These are phyloP conservation scores for Fusarium gaditjirri DNA, from an alignment of 2,329 filamentous ascomycete genomes.

Conservation along the genomic window DNA sequence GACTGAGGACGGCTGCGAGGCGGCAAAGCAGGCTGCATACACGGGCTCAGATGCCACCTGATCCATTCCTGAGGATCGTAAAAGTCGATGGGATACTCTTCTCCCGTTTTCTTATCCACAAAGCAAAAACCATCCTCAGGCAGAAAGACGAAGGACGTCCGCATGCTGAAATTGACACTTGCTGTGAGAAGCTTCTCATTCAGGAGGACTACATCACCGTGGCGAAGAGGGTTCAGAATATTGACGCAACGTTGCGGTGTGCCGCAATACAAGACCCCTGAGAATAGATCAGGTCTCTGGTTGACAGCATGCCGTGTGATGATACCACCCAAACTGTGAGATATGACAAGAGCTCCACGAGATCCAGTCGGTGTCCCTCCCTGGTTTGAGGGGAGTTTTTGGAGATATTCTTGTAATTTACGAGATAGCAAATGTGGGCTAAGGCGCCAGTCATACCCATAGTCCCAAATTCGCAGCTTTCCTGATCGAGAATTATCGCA, in stretches of 20 bases:
- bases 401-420: slow-evolving; percentile 78
- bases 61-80: slow-evolving; percentile 84
- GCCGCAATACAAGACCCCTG: slow-evolving; percentile 86
- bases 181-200: slow-evolving; percentile 91
- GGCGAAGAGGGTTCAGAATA: slow-evolving; percentile 87
- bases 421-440: slow-evolving; percentile 81
- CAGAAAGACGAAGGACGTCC: slow-evolving; percentile 85
- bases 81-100: slow-evolving; percentile 86
- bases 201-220: slow-evolving; percentile 91
- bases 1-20: slow-evolving; percentile 57
- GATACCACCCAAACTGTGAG: slow-evolving; percentile 87
- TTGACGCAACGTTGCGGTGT: slow-evolving; percentile 89
- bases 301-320: slow-evolving; percentile 92
- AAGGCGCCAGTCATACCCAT: slow-evolving; percentile 94
- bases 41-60: slow-evolving; percentile 81
- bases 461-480: slow-evolving; percentile 84
- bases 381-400: slow-evolving; percentile 79
- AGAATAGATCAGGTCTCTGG: slow-evolving; percentile 83
- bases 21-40: slow-evolving; percentile 74
- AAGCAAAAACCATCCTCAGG: slow-evolving; percentile 91
- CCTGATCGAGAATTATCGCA: slow-evolving; percentile 78
- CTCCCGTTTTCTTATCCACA: slow-evolving; percentile 81
- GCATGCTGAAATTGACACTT: slow-evolving; percentile 91
- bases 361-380: slow-evolving; percentile 61
- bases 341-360: slow-evolving; percentile 81